Evolutionary conservation across 139 green algal species (phyloP).

Genomic region (Chlorella sorokiniana): DNA sequence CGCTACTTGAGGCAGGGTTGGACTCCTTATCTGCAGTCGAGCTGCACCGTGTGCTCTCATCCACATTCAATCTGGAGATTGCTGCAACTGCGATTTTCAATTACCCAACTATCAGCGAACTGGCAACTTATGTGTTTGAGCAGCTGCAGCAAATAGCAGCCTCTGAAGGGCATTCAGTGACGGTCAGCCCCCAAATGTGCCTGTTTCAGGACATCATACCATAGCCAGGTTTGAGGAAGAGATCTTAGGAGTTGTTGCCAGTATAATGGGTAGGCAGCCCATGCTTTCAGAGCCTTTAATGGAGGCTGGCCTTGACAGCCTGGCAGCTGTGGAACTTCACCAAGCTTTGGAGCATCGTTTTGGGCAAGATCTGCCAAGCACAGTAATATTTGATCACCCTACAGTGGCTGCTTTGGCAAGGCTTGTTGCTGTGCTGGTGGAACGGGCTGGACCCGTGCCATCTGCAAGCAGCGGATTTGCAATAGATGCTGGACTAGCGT

Average conservation of each 20-base stretch:
- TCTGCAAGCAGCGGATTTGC: not conserved
- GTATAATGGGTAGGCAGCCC: not conserved
- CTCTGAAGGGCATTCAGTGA: not conserved
- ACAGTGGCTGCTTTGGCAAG: conserved; percentile 12
- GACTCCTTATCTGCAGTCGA: conserved; percentile 80
- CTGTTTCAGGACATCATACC: no score
- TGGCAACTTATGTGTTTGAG: not conserved
- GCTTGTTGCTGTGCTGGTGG: not conserved
- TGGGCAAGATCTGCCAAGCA: conserved; percentile 54
- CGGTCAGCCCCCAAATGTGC: no score
- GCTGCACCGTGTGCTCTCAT: conserved; percentile 72
- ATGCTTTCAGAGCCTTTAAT: conserved; percentile 42
- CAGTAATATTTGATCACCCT: conserved; percentile 73
- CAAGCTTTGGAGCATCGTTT: conserved; percentile 60
- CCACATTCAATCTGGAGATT: conserved; percentile 44
- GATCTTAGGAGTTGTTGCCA: not conserved
- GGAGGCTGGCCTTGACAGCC: conserved; percentile 62
- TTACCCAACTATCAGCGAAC: conserved; percentile 48
- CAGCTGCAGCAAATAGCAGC: not conserved
- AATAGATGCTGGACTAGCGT: no score
- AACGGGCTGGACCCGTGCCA: not conserved
- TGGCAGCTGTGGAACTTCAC: conserved; percentile 79
- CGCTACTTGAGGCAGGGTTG: conserved; percentile 48
- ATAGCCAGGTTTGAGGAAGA: not conserved
- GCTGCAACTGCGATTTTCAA: conserved; percentile 67